Base-by-base conservation (phyloP, 1,284 basidiomycete genomes). In the Laetiporus sulphureus region DNA sequence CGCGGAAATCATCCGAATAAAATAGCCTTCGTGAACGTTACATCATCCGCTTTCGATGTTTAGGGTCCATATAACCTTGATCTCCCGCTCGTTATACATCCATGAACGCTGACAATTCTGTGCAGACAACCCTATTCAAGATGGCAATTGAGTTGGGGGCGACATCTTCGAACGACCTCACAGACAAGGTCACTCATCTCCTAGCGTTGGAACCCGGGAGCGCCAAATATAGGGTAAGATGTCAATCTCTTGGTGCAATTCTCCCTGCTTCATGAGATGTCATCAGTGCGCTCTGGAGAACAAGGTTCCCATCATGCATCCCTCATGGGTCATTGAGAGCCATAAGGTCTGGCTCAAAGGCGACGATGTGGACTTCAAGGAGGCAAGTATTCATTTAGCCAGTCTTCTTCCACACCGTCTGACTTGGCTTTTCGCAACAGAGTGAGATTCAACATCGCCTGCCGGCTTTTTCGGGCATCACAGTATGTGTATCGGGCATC, bases 171-270 rank as follows among this genome's bases (percentile, higher is more conserved):
- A 72, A 63, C 16, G 79, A 84, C 42, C 79, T 92, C 41, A 91
- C 86, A 0, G 84, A 88, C 57, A 72, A 71, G 38, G 83, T 88
- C 21, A 91, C 89, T 0, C 88, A 92, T 62, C 71, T 92, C 27
- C 67, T 92, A 34, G 84, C 88, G 1, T 67, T 64, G 21, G 64
- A 65, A 13, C 78, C 83, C 47, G 84, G 83, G 5, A 79, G 85
- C 19, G 72, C 79, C n/a, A 92, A 92, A 58, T 91, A 91, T 56
- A 66, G 58, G 57, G 86, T 59, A 33, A 24, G 57, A 38, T 11
- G 8, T 20, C 20, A 10, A 10, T 18, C 8, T 27, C 13, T 13
- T 27, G 8, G 25, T 27, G 25, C 25, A 7, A 13, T 13, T 13
- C 8, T 13, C 25, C 13, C 13, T 27, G 25, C 25, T 27, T 13